Evolutionary conservation across 805 yeast species (phyloP), one percentile per base, ranked within the genome.

Genomic region (Yamadazyma endophytica): DNA sequence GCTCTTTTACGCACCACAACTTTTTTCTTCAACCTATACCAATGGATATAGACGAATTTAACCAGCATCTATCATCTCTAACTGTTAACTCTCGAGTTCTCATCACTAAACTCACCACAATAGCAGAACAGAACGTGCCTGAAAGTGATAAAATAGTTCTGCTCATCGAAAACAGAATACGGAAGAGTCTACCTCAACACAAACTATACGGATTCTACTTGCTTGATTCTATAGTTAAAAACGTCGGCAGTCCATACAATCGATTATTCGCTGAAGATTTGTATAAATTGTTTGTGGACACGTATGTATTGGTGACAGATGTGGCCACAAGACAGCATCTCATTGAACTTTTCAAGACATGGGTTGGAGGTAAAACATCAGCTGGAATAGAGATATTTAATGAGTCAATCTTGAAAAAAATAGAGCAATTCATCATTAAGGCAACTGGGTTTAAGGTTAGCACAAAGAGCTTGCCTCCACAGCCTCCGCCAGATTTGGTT

Each of bases 171-270:
- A 52, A 50, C 20, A 46, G 70, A 24, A 58, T 65, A 32, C 47
- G 44, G 30, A 58, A 52, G 33, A 56, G 63, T 32, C 42, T 62
- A 18, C 71, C 70, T 11, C 60, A 58, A 36, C 56, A 63, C 43
- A 60, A 60, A 37, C 49, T 61, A 13, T 56, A 39, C 39, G 39
- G 58, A 13, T 52, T 66, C 29, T 65, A 65, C 40, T 44, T 65
- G 28, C 39, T 65, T 49, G 72, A 65, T 43, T 61, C 67, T 21
- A 61, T 65, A 17, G 52, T 63, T 44, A 65, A 65, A 36, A 63
- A 58, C 43, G 51, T 64, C 18, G 70, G 72, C 11, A 64, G 57
- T 35, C 72, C 72, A 6, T 65, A 62, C 47, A 62, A 62, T 38
- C 36, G 61, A 27, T 42, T 64, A 29, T 64, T 64, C 41, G 59